Percentiles rank a stretch among this genome's conserved stretches.
phyloP scores from a whole-genome alignment of 2,329 filamentous ascomycete species.

The Xylaria sp. region DNA sequence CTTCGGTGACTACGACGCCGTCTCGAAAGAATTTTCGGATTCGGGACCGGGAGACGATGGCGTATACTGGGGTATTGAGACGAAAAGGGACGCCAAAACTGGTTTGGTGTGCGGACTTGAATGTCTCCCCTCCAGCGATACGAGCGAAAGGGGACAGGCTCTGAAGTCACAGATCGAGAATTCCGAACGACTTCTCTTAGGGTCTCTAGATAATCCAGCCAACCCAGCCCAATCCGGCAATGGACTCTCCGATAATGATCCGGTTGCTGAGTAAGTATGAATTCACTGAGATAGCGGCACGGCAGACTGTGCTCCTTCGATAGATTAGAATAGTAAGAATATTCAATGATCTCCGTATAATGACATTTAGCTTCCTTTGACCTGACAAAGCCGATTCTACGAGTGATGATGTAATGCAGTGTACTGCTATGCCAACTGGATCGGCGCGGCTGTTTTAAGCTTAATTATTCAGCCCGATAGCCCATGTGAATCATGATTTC shows the following conservation, averaged over 20 bases:
- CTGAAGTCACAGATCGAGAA: background rate
- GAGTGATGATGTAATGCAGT: constrained; percentile 29
- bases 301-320: background rate
- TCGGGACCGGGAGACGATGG: constrained; percentile 54
- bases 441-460: constrained; percentile 16
- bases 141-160: background rate
- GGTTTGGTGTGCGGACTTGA: constrained; percentile 31
- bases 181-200: background rate
- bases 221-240: background rate
- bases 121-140: background rate
- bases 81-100: constrained; percentile 16
- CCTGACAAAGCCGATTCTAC: background rate
- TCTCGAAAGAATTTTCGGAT: constrained; percentile 48
- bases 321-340: background rate
- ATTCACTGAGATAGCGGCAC: background rate
- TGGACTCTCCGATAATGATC: background rate
- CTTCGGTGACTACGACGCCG: constrained; percentile 57
- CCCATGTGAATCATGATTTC: background rate
- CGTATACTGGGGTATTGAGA: constrained; percentile 13
- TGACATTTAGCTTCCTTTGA: background rate
- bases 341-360: background rate
- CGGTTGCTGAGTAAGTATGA: background rate
- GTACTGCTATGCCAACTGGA: constrained; percentile 4
- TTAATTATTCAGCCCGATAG: background rate
- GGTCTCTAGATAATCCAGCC: background rate